Evolutionary conservation across 148 eudicot genomes (phyloP), one percentile per base, ranked within the genome.

Genomic region (Cornus controversa): DNA sequence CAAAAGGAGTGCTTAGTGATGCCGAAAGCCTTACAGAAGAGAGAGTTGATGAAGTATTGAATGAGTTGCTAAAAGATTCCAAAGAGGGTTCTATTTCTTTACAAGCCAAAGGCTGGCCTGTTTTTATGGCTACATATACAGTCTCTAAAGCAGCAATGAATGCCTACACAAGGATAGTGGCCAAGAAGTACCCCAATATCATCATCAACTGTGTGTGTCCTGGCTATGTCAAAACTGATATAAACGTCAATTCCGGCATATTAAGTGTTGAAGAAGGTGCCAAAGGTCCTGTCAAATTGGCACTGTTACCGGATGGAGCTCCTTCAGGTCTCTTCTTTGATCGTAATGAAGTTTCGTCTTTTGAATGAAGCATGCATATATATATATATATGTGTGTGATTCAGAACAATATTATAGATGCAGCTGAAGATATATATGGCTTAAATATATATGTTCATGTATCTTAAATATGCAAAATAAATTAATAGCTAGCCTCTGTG

Each of bases 1-100:
- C 83, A 22, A 79, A 71, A 66, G 78, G 67, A 20, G 31, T 86
- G 45, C 74, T 88, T 20, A 36, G 40, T n/a, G 70, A 83, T 36
- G 75, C 25, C 0, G 88, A 88, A 62, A 73, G 20, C 72, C 91
- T 87, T 34, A 78, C 91, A 58, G 88, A 87, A 79, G 89, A 81
- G 74, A 76, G 34, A 68, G 31, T 90, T 1, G 87, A 86, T 23
- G 80, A 78, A 31, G 65, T 88, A 8, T 36, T 86, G 64, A 76
- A 84, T 13, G 86, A 75, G 70, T 85, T 85, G 66, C 71, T 88
- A 27, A 66, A 76, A 66, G 82, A 82, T 76, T 71, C 29, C 54
- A 66, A 82, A 28, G 82, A 75, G 13, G 76, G 78, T 16, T 16
- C 9, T 22, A 11, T 65, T 16, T 16, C 9, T 22, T 10, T 65